These are phyloP conservation scores for Ormosia semicastrata DNA, from an alignment of 306 rosid species.

Conservation along the genomic window DNA sequence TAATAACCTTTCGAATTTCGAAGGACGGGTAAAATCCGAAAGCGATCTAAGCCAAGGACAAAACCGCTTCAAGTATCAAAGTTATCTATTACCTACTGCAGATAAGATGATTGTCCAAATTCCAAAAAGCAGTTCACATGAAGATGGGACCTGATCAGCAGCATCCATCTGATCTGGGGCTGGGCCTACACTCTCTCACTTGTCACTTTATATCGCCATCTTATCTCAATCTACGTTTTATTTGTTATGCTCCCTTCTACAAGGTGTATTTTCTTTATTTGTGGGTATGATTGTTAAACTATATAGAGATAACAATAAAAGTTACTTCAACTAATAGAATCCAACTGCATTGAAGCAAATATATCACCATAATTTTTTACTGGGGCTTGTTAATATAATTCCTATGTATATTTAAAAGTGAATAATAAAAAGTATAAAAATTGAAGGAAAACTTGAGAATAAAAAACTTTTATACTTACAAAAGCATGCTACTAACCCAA, in stretches of 20 bases:
- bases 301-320: no score
- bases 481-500: no score
- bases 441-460: no score
- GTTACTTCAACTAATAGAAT: no score
- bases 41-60: neutral
- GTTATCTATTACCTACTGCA: neutral
- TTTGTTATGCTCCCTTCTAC: neutral
- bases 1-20: neutral
- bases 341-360: no score
- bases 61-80: neutral
- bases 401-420: no score
- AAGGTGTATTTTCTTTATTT: neutral
- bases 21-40: neutral
- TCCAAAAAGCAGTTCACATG: conserved; percentile 22
- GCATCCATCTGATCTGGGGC: neutral
- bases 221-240: neutral
- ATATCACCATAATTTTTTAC: no score
- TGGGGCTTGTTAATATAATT: no score
- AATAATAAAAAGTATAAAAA: no score
- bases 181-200: neutral
- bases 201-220: neutral
- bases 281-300: no score
- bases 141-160: conserved; percentile 22
- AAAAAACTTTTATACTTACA: no score
- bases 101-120: neutral